Percentiles rank a stretch among this genome's conserved stretches.
Conservation (phyloP, 495 filamentous ascomycete species). For the Penicillium samsonianum region DNA sequence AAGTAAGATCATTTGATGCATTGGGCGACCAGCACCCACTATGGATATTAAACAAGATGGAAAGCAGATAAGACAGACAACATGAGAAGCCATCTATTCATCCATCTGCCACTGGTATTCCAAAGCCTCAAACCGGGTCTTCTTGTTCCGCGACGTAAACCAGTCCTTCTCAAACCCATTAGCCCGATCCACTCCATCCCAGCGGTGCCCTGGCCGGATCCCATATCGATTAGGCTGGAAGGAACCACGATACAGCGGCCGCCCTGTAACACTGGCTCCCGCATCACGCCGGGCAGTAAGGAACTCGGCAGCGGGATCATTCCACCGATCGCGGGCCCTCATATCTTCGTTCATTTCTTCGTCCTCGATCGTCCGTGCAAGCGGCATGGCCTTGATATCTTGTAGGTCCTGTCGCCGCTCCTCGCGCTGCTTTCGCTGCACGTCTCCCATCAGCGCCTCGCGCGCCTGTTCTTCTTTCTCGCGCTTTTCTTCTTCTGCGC, state of each 20-base stretch:
- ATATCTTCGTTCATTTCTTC: slow-evolving; percentile 80
- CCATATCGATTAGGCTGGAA: slow-evolving; percentile 91
- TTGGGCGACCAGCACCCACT: slow-evolving; percentile 8
- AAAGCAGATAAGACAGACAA: neutral
- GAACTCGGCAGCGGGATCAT: slow-evolving; percentile 89
- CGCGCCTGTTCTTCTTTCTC: slow-evolving; percentile 59
- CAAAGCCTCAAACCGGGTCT: slow-evolving; percentile 69
- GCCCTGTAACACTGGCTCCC: slow-evolving; percentile 55
- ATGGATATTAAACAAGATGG: slow-evolving; percentile 9
- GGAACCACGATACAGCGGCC: slow-evolving; percentile 75
- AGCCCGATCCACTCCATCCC: slow-evolving; percentile 95
- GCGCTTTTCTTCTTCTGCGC: slow-evolving; percentile 69
- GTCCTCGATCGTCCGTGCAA: slow-evolving; percentile 82
- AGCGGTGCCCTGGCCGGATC: slow-evolving; percentile 86
- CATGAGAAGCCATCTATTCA: slow-evolving; percentile 48
- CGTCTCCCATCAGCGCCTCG: slow-evolving; percentile 76
- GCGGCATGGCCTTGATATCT: slow-evolving; percentile 75
- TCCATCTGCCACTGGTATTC: slow-evolving; percentile 98
- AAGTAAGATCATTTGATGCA: neutral
- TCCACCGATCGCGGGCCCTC: slow-evolving; percentile 75
- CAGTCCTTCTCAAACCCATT: slow-evolving; percentile 95
- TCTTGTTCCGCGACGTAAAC: slow-evolving; percentile 82
- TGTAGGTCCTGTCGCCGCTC: slow-evolving; percentile 61
- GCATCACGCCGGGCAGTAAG: slow-evolving; percentile 54
- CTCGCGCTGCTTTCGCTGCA: slow-evolving; percentile 65